These are phyloP conservation scores for Neurospora sp. DNA, from an alignment of 495 filamentous ascomycete species.

Conservation along the genomic window DNA sequence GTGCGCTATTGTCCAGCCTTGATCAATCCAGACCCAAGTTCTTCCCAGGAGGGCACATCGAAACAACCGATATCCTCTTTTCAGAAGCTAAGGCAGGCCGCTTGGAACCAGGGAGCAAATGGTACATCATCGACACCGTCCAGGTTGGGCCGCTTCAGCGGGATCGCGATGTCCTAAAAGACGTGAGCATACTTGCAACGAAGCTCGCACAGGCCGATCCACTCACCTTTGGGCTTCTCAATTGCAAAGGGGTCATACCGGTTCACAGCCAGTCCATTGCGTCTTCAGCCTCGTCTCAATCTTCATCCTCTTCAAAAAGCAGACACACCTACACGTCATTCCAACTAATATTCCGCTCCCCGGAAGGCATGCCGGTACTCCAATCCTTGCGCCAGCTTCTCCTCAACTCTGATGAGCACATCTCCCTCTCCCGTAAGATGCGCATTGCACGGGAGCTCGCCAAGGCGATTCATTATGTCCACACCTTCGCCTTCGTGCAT, in stretches of 20 bases:
- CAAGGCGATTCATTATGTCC: background rate
- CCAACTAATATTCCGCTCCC: background rate
- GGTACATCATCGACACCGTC: slow-evolving; percentile 14
- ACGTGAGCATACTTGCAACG: slow-evolving; percentile 33
- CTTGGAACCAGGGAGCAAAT: background rate
- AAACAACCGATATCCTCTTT: background rate
- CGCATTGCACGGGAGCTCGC: background rate
- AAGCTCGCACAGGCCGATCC: slow-evolving; percentile 14
- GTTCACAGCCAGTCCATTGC: background rate
- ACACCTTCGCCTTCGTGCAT: background rate
- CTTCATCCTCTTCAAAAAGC: too few species aligned
- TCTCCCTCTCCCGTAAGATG: background rate
- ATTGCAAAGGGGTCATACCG: background rate
- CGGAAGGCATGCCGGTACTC: background rate
- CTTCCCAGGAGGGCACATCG: too few species aligned
- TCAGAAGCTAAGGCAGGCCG: background rate
- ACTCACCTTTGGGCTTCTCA: background rate
- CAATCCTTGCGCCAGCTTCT: background rate
- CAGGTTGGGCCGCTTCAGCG: slow-evolving; percentile 7
- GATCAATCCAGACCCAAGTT: too few species aligned
- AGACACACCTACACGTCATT: background rate
- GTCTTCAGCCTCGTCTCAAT: background rate
- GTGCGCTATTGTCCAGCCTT: too few species aligned
- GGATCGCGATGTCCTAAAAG: slow-evolving; percentile 8
- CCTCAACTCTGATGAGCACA: background rate